Conservation (phyloP, 2,329 filamentous ascomycete genomes). For the Neocucurbitaria cava region DNA sequence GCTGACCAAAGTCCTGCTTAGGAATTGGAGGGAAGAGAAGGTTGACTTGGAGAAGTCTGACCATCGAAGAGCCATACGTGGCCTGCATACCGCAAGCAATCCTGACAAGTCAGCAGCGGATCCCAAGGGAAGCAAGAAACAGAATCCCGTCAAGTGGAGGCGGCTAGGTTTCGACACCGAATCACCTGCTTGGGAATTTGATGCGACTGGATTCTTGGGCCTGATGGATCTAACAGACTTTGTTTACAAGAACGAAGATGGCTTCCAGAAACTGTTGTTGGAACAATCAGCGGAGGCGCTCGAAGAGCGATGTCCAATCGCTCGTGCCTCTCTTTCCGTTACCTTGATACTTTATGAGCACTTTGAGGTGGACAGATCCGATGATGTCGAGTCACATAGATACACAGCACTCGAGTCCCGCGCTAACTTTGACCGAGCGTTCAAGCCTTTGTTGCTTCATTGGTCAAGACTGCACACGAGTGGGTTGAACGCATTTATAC, state of each 20-base stretch:
- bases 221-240: slow-evolving; percentile 98
- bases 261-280: slow-evolving; percentile 87
- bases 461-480: slow-evolving; percentile 92
- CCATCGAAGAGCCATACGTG: slow-evolving; percentile 85
- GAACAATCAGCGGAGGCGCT: slow-evolving; percentile 81
- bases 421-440: slow-evolving; percentile 83
- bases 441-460: slow-evolving; percentile 85
- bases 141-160: slow-evolving; percentile 92
- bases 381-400: slow-evolving; percentile 77
- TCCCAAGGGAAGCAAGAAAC: slow-evolving; percentile 66
- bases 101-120: slow-evolving; percentile 62
- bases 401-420: slow-evolving; percentile 77
- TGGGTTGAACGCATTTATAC: slow-evolving; percentile 84
- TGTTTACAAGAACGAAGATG: slow-evolving; percentile 88
- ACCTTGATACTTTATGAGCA: slow-evolving; percentile 92
- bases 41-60: slow-evolving; percentile 88
- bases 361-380: slow-evolving; percentile 88
- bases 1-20: slow-evolving; percentile 83
- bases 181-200: slow-evolving; percentile 84
- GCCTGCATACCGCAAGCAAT: slow-evolving; percentile 81
- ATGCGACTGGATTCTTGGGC: slow-evolving; percentile 83
- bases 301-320: slow-evolving; percentile 82
- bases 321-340: slow-evolving; percentile 82
- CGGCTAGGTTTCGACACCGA: slow-evolving; percentile 91
- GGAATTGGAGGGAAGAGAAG: slow-evolving; percentile 85